Evolutionary conservation across 805 yeast genomes (phyloP).

Genomic region (Kodamaea restingae): DNA sequence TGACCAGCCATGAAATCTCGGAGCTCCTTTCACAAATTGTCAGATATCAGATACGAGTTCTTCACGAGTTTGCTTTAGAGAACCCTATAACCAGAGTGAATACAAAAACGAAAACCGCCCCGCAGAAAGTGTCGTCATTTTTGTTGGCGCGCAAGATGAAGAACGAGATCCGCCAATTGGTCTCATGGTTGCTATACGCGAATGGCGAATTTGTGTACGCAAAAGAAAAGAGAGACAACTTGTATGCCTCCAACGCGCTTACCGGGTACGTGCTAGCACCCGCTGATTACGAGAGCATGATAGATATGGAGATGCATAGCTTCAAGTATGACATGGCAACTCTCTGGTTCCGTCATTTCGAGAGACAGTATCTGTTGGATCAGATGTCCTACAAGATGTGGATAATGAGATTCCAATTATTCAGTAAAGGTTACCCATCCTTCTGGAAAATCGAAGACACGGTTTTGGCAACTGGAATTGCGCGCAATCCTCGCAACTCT

Average conservation of each 20-base stretch:
- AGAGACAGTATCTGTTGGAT: constrained; percentile 18
- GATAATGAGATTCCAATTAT: constrained; percentile 30
- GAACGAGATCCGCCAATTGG: constrained; percentile 21
- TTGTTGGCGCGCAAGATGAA: constrained; percentile 14
- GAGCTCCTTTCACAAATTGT: constrained; percentile 9
- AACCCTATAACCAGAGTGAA: constrained; percentile 7
- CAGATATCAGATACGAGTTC: constrained; percentile 16
- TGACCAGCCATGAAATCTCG: constrained; percentile 4
- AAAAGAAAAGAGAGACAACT: constrained; percentile 12
- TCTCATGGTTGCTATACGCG: constrained; percentile 21
- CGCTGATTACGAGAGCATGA: constrained; percentile 37
- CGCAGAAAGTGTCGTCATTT: constrained; percentile 7
- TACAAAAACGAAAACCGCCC: constrained; percentile 2
- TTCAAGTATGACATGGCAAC: constrained; percentile 38
- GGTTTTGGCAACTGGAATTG: constrained; percentile 13
- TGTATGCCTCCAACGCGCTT: constrained; percentile 14
- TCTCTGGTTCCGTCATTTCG: constrained; percentile 35
- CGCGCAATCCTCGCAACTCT: constrained; percentile 19
- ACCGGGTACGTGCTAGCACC: constrained; percentile 17
- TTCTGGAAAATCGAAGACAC: constrained; percentile 27
- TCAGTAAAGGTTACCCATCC: constrained; percentile 29
- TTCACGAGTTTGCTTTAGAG: constrained; percentile 11
- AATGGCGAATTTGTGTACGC: constrained; percentile 19
- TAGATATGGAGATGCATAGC: constrained; percentile 31
- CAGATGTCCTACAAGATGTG: constrained; percentile 33